A percentile compares a stretch with the other conserved stretches of the same genome.
Conservation (phyloP, 2,329 filamentous ascomycete species). For the Parascedosporium putredinis region DNA sequence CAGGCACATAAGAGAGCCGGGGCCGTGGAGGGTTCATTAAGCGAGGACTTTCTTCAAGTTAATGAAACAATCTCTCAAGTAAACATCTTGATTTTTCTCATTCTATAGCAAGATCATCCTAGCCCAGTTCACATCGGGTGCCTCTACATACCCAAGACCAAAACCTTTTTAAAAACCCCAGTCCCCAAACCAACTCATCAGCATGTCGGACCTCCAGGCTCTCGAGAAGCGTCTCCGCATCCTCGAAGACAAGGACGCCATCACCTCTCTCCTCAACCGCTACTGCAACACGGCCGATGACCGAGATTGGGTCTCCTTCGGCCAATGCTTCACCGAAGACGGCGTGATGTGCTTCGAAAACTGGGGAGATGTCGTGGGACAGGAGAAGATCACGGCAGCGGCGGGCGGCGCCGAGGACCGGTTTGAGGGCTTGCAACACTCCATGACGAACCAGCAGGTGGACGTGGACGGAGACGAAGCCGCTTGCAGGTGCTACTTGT, state of each 20-base stretch:
- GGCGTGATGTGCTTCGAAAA: not conserved
- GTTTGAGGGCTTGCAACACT: not conserved
- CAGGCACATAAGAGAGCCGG: too few relatives aligned
- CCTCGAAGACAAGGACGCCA: not conserved
- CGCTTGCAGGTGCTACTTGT: not conserved
- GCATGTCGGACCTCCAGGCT: not conserved
- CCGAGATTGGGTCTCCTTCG: not conserved
- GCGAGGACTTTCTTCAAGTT: too few relatives aligned
- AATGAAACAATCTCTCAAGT: too few relatives aligned
- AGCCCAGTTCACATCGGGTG: too few relatives aligned
- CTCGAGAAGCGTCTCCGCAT: not conserved
- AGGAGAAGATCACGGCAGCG: not conserved
- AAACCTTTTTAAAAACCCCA: too few relatives aligned
- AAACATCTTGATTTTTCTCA: too few relatives aligned
- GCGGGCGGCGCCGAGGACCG: not conserved
- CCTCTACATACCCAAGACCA: too few relatives aligned
- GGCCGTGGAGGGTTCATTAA: too few relatives aligned
- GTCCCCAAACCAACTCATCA: not conserved
- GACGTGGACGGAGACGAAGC: not conserved
- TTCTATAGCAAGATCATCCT: too few relatives aligned
- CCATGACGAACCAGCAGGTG: not conserved
- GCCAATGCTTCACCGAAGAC: not conserved
- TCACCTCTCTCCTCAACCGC: not conserved
- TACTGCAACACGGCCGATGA: conserved; percentile 2
- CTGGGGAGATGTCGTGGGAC: not conserved